Conservation (phyloP, 306 rosid species). For the Glycine tomentella region DNA sequence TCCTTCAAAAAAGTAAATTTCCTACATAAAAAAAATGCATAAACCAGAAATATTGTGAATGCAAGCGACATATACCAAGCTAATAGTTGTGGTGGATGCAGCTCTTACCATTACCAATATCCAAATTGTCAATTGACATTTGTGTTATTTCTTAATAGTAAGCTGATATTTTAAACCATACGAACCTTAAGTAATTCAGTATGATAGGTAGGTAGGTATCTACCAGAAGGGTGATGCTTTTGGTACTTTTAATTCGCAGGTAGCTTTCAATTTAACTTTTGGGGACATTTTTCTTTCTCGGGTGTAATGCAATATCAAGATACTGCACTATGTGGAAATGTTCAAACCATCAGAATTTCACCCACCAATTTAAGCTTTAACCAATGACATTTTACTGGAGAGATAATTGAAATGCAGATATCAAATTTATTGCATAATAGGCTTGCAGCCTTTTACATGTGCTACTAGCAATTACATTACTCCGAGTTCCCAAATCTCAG, state of each 20-base stretch:
- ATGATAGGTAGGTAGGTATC: background rate
- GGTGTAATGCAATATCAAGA: background rate
- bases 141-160: background rate
- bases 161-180: background rate
- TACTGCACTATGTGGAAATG: background rate
- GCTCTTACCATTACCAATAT: background rate
- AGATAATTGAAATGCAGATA: slow-evolving; percentile 6
- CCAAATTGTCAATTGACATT: background rate
- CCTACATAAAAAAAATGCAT: background rate
- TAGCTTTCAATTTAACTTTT: background rate
- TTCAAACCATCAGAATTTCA: background rate
- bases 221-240: background rate
- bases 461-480: slow-evolving; percentile 6
- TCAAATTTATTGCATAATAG: slow-evolving; percentile 32
- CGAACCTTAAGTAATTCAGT: slow-evolving; percentile 6
- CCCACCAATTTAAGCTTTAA: background rate
- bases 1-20: background rate
- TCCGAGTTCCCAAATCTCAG: slow-evolving; percentile 14
- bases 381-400: background rate
- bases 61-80: background rate
- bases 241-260: too few species aligned
- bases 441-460: slow-evolving; percentile 33
- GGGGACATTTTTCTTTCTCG: background rate
- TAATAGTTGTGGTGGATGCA: background rate
- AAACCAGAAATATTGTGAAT: background rate